These are phyloP conservation scores for Isochrysis galbana DNA, from an alignment of 78 protist species.

Conservation along the genomic window DNA sequence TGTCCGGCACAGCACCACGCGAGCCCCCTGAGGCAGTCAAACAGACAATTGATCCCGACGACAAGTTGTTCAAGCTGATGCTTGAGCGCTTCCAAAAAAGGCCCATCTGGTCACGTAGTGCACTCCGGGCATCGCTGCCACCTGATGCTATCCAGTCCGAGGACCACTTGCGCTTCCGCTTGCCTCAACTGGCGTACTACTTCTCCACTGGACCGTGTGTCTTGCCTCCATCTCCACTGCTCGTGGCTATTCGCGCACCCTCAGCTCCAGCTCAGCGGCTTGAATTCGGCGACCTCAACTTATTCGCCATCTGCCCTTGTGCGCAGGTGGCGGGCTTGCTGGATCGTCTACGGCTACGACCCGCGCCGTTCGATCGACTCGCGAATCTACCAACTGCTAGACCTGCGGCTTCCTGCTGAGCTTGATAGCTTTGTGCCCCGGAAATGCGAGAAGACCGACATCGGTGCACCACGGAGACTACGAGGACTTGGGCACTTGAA, in stretches of 20 bases:
- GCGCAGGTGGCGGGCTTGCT: not conserved
- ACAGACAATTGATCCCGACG: not conserved
- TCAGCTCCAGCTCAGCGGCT: no score
- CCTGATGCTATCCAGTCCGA: not conserved
- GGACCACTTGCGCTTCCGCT: not conserved
- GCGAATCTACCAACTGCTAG: not conserved
- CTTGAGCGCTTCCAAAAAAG: not conserved
- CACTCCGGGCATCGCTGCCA: constrained; percentile 4
- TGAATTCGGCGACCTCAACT: no score
- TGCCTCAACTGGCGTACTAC: constrained; percentile 5
- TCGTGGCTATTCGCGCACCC: no score
- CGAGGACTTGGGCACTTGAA: not conserved
- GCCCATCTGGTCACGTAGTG: not conserved
- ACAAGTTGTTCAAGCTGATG: not conserved
- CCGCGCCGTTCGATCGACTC: not conserved
- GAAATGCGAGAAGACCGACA: not conserved
- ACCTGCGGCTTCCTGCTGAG: not conserved
- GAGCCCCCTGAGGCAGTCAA: not conserved
- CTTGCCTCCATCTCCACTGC: no score
- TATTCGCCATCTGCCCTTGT: no score
- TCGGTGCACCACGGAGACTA: not conserved
- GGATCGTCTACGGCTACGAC: not conserved
- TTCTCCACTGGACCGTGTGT: not conserved
- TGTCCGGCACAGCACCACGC: not conserved
- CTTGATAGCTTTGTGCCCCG: not conserved